These are phyloP conservation scores for Gigaspora rosea DNA, from an alignment of 192 early-diverging fungal species.

Conservation along the genomic window DNA sequence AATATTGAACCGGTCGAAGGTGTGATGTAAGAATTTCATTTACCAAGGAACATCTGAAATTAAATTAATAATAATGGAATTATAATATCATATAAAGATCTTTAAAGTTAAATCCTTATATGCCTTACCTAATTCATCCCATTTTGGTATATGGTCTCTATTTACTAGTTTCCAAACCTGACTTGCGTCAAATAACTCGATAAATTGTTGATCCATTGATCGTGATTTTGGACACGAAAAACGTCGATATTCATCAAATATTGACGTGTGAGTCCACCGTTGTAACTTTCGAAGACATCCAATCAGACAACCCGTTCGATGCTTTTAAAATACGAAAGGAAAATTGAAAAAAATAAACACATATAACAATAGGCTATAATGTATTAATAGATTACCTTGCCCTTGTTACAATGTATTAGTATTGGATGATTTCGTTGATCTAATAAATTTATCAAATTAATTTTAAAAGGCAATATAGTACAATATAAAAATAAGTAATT, in stretches of 20 bases:
- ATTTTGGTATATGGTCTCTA: constrained; percentile 57
- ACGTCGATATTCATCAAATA: constrained; percentile 96
- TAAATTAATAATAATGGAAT: background rate
- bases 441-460: constrained; percentile 35
- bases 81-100: background rate
- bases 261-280: constrained; percentile 93
- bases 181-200: constrained; percentile 74
- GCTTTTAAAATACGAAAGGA: constrained; percentile 45
- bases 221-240: constrained; percentile 86
- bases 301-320: constrained; percentile 95
- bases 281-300: constrained; percentile 94
- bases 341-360: background rate
- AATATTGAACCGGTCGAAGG: too few species aligned
- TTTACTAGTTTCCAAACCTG: constrained; percentile 70
- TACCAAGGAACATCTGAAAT: constrained; percentile 1
- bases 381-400: constrained; percentile 60
- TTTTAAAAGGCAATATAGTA: constrained; percentile 28
- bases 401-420: constrained; percentile 97
- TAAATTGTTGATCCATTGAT: constrained; percentile 86
- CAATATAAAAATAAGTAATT: background rate
- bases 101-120: background rate
- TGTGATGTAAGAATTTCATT: background rate
- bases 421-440: constrained; percentile 80
- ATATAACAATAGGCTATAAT: constrained; percentile 15
- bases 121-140: constrained; percentile 60